A percentile compares a stretch with the other conserved stretches of the same genome.
Conservation (phyloP, 805 yeast species). For the Kuraishia ogatae region DNA sequence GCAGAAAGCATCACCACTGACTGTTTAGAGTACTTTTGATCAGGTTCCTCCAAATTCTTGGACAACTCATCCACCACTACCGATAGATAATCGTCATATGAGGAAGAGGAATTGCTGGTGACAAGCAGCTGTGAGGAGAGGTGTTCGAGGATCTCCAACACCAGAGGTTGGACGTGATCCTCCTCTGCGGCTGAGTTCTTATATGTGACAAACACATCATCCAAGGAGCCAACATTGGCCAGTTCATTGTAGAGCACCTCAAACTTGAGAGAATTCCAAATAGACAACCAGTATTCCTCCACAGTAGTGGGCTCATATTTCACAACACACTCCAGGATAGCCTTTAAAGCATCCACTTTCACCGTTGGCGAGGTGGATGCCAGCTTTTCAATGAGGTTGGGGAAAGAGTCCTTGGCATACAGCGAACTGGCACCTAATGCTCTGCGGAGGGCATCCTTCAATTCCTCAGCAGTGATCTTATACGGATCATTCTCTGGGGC, state of each 20-base stretch:
- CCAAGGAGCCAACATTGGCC: slow-evolving; percentile 18
- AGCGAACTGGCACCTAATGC: slow-evolving; percentile 54
- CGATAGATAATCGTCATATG: slow-evolving; percentile 12
- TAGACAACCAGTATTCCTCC: slow-evolving; percentile 53
- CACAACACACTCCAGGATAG: slow-evolving; percentile 49
- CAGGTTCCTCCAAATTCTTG: slow-evolving; percentile 39
- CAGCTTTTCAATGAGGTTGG: slow-evolving; percentile 71
- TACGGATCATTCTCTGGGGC: slow-evolving; percentile 91
- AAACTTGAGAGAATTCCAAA: slow-evolving; percentile 86
- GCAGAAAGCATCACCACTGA: slow-evolving; percentile 52
- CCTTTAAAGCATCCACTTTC: slow-evolving; percentile 62
- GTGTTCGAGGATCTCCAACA: slow-evolving; percentile 34
- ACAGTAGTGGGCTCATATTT: slow-evolving; percentile 41
- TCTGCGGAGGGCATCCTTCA: slow-evolving; percentile 51
- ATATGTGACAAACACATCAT: slow-evolving; percentile 19
- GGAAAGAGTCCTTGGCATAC: slow-evolving; percentile 67
- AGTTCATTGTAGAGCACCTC: slow-evolving; percentile 77
- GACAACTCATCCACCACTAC: slow-evolving; percentile 40
- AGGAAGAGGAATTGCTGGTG: slow-evolving; percentile 9
- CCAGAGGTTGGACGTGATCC: slow-evolving; percentile 26
- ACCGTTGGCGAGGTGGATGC: slow-evolving; percentile 67
- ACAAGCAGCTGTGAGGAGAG: slow-evolving; percentile 28
- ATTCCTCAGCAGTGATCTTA: slow-evolving; percentile 64
- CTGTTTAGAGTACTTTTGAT: slow-evolving; percentile 49
- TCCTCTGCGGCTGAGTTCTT: slow-evolving; percentile 22